These are phyloP conservation scores for Ascochyta pisi DNA, from an alignment of 2,329 filamentous ascomycete genomes.

Conservation along the genomic window DNA sequence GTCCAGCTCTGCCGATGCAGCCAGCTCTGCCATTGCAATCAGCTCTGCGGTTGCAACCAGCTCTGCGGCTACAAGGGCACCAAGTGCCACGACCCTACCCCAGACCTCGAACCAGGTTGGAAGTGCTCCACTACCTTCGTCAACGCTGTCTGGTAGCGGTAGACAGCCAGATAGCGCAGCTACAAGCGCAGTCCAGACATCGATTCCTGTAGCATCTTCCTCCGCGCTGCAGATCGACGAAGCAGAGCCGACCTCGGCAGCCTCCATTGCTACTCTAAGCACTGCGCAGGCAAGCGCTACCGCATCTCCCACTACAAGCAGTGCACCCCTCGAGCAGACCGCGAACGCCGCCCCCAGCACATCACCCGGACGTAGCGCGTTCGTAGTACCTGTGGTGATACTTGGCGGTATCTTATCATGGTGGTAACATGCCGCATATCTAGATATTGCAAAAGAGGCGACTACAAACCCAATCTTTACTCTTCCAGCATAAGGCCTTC, in stretches of 20 bases:
- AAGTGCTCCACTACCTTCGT: background rate
- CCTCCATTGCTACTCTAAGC: background rate
- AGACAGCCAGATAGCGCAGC: background rate
- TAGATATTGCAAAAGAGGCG: no score
- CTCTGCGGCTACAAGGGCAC: background rate
- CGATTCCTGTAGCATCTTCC: background rate
- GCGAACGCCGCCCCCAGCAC: constrained; percentile 18
- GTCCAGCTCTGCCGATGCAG: background rate
- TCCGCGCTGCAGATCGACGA: background rate
- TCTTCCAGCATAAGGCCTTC: no score
- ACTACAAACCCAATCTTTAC: no score
- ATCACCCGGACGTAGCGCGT: background rate
- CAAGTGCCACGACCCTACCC: background rate
- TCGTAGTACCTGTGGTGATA: background rate
- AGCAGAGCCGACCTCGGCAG: background rate
- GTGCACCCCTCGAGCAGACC: constrained; percentile 19
- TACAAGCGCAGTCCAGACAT: background rate
- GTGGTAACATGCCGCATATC: background rate
- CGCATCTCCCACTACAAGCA: constrained; percentile 9
- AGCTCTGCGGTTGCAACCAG: background rate
- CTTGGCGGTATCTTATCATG: constrained; percentile 9
- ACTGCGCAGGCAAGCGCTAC: constrained; percentile 1
- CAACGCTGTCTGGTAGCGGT: background rate
- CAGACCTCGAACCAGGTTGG: background rate
- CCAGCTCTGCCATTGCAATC: no score